Evolutionary conservation across 2,329 filamentous ascomycete genomes (phyloP), one percentile per base, ranked within the genome.

Genomic region (Colletotrichum musae): DNA sequence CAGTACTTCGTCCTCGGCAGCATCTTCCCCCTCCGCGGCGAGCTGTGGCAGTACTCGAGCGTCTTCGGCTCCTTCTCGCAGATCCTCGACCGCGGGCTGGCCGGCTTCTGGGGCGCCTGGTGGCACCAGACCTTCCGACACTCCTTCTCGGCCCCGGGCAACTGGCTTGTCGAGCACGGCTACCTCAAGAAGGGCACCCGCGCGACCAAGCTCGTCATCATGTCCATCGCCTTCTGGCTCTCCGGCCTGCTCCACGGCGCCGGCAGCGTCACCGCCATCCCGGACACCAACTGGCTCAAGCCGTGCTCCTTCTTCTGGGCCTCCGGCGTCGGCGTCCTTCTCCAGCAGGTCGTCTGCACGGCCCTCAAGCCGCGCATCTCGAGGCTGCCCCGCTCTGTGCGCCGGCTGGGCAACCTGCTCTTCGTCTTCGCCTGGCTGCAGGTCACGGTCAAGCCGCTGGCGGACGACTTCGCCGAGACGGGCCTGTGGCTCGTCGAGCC

Each of bases 101-200:
- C 88, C 1, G 95, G 94, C 1, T 92, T 92, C 80, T 98, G 95
- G 95, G 91, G 93, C 52, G 85, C 84, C 24, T 95, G 90, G 86
- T 98, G 95, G 95, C 95, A 98, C 79, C 95, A 98, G 80, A 91
- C 92, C 3, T 97, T 97, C 81, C 92, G 94, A 1, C 87, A 90
- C 64, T 89, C 88, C 2, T 94, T 95, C 75, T 81, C 88, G 47
- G 86, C 89, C 4, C 91, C 92, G 0, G 82, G 86, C 0, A 79
- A 78, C 2, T 88, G 83, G 74, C 74, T 92, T 64, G 77, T 79
- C 9, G 72, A 77, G 70, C 61, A 70, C 48, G 80, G 84, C 18
- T 77, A 83, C 73, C 57, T 89, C 68, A 73, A 71, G 70, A 72
- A 76, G 73, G 73, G 79, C 60, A 73, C 78, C 36, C n/a, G 70